These are phyloP conservation scores for Escallonia rubra DNA, from an alignment of 129 eudicot genomes.

Conservation along the genomic window DNA sequence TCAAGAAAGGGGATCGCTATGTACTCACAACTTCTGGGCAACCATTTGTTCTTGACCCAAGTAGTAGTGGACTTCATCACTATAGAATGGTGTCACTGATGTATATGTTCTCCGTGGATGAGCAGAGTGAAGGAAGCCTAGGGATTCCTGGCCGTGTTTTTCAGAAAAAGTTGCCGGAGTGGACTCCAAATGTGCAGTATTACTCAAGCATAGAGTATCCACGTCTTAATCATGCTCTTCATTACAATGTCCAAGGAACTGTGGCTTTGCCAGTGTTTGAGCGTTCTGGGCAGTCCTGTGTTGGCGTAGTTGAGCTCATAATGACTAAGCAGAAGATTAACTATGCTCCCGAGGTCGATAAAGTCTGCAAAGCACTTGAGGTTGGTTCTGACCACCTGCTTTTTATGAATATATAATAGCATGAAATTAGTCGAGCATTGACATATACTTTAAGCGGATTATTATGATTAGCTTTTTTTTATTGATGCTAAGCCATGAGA, in stretches of 20 bases:
- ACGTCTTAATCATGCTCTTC: slow-evolving; percentile 72
- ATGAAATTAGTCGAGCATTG: background rate
- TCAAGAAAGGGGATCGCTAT: slow-evolving; percentile 51
- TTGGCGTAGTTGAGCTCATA: slow-evolving; percentile 95
- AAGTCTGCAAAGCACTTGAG: slow-evolving; percentile 99
- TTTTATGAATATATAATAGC: slow-evolving; percentile 1
- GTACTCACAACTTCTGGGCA: slow-evolving; percentile 91
- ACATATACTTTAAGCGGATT: too few relatives aligned
- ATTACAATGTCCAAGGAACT: slow-evolving; percentile 81
- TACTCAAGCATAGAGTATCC: slow-evolving; percentile 85
- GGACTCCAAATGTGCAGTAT: slow-evolving; percentile 98
- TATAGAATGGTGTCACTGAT: slow-evolving; percentile 78
- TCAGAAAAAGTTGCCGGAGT: slow-evolving; percentile 79
- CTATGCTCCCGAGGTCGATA: slow-evolving; percentile 98
- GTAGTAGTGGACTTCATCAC: slow-evolving; percentile 75
- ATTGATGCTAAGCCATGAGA: too few relatives aligned
- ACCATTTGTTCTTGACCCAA: slow-evolving; percentile 91
- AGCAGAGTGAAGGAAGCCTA: slow-evolving; percentile 55
- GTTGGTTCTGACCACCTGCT: slow-evolving; percentile 32
- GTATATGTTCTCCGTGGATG: slow-evolving; percentile 75
- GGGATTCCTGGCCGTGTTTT: slow-evolving; percentile 97
- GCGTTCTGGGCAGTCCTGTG: slow-evolving; percentile 79
- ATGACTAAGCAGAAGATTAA: slow-evolving; percentile 90
- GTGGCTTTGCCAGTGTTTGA: slow-evolving; percentile 95
- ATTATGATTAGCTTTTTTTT: too few relatives aligned